phyloP scores from a whole-genome alignment of 768 basidiomycete species.

The Pleurotus tuoliensis region DNA sequence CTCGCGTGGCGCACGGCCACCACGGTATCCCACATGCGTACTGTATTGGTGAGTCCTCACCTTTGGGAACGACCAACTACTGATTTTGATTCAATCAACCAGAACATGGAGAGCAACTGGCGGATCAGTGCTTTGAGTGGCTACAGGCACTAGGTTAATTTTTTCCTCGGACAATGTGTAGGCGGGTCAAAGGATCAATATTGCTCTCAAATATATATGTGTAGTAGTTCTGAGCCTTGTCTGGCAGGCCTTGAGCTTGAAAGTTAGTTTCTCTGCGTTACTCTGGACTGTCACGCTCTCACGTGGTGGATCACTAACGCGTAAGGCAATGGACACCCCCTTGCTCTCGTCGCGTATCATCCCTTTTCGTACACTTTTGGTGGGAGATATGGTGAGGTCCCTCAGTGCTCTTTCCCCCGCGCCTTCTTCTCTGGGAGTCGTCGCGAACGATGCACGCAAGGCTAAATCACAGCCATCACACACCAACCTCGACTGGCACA shows the following conservation, averaged over 20 bases:
- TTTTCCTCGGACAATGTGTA: too few species aligned
- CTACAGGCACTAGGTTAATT: slow-evolving; percentile 20
- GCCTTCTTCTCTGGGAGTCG: background rate
- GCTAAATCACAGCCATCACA: too few species aligned
- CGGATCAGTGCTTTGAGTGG: slow-evolving; percentile 45
- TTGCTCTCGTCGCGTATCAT: too few species aligned
- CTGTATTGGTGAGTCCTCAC: slow-evolving; percentile 55
- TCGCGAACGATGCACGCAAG: background rate
- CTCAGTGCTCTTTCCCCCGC: background rate
- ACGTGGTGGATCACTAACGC: too few species aligned
- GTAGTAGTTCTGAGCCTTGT: too few species aligned
- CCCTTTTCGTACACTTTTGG: too few species aligned
- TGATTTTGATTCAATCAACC: background rate
- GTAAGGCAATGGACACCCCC: too few species aligned
- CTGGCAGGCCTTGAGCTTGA: too few species aligned
- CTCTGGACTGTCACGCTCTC: too few species aligned
- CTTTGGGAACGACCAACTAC: background rate
- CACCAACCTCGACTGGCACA: background rate
- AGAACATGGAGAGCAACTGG: slow-evolving; percentile 54
- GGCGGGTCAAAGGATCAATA: too few species aligned
- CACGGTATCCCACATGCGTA: slow-evolving; percentile 65
- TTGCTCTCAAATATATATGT: too few species aligned
- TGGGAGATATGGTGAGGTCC: background rate
- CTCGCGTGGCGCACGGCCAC: slow-evolving; percentile 39
- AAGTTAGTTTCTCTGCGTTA: too few species aligned